phyloP scores from a whole-genome alignment of 1,284 basidiomycete species.

The Ganoderma lingzhi region DNA sequence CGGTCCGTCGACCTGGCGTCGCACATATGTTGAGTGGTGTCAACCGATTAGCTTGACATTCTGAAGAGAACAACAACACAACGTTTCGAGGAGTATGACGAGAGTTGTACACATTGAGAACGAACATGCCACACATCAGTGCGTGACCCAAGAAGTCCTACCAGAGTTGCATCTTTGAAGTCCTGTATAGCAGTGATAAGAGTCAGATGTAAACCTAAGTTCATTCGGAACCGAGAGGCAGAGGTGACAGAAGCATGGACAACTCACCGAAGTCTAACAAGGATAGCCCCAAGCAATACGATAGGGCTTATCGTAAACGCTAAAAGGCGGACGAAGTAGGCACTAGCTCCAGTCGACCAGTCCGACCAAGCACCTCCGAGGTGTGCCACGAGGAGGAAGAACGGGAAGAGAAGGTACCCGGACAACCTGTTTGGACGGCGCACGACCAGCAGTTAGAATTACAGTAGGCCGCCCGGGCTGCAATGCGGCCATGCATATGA shows the following conservation, averaged over 20 bases:
- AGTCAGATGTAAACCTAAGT: neutral
- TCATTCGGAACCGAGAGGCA: neutral
- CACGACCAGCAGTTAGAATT: neutral
- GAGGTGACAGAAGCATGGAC: no score
- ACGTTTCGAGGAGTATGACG: neutral
- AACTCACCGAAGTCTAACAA: conserved; percentile 38
- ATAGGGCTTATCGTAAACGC: conserved; percentile 62
- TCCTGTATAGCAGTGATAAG: conserved; percentile 24
- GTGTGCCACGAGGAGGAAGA: conserved; percentile 62
- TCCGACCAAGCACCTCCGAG: conserved; percentile 72
- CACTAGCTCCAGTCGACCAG: conserved; percentile 55
- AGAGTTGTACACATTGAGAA: neutral
- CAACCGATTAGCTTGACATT: neutral
- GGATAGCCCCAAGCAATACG: conserved; percentile 35
- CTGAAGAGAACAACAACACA: neutral
- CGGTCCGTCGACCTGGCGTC: neutral
- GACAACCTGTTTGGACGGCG: conserved; percentile 53
- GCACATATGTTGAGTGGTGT: neutral
- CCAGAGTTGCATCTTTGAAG: conserved; percentile 43
- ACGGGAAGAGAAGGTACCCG: conserved; percentile 67
- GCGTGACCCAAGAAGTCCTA: conserved; percentile 12
- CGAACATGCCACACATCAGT: neutral
- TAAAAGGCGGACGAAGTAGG: conserved; percentile 52
- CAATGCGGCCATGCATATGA: conserved; percentile 1
- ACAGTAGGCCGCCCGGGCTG: neutral